These are phyloP conservation scores for Suillus ampliporus DNA, from an alignment of 768 basidiomycete species.

Conservation along the genomic window DNA sequence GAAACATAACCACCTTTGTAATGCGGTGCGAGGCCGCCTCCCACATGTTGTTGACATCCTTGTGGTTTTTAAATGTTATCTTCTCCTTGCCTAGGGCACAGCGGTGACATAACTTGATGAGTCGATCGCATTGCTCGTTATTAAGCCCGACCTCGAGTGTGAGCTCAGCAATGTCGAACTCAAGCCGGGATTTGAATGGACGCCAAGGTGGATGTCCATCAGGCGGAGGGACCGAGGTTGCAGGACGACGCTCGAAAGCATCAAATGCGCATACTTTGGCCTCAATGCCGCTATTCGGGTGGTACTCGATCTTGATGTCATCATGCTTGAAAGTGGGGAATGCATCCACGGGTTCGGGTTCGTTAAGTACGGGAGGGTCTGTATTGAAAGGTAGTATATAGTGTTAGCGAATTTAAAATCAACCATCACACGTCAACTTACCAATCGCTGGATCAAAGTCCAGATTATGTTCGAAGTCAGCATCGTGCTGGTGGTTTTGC, in stretches of 20 bases:
- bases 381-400: neutral
- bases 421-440: neutral
- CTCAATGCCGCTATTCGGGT: slow-evolving; percentile 21
- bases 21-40: slow-evolving; percentile 14
- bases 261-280: slow-evolving; percentile 20
- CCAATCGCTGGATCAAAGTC: neutral
- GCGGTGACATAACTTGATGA: slow-evolving; percentile 26
- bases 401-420: neutral
- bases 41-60: slow-evolving; percentile 32
- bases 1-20: slow-evolving; percentile 16
- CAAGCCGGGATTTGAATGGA: slow-evolving; percentile 32
- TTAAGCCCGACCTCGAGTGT: slow-evolving; percentile 28
- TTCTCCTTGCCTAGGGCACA: neutral
- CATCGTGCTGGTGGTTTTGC: neutral
- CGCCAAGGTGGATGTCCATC: slow-evolving; percentile 34
- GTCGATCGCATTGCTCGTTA: slow-evolving; percentile 19
- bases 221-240: slow-evolving; percentile 7
- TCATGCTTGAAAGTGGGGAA: slow-evolving; percentile 13
- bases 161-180: slow-evolving; percentile 39
- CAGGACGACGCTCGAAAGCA: slow-evolving; percentile 14
- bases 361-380: neutral
- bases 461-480: neutral
- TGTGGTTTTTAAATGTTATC: slow-evolving; percentile 24
- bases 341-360: neutral
- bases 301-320: slow-evolving; percentile 32